Base-by-base conservation (phyloP, 2,329 filamentous ascomycete genomes). In the Fusarium sp. region DNA sequence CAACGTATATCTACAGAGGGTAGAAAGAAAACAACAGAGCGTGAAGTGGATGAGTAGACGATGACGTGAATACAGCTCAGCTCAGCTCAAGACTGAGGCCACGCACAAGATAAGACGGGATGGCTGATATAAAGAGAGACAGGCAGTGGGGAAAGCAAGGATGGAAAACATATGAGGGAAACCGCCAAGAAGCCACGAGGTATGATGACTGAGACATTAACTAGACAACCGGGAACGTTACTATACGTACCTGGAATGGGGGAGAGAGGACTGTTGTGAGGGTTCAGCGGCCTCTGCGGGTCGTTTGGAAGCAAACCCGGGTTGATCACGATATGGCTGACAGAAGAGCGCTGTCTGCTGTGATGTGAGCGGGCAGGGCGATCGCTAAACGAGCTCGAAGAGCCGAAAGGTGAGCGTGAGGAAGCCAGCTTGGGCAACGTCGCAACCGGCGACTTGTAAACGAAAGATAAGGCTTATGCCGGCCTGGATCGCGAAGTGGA, bases 211-310 rank as follows among this genome's bases (percentile, higher is more conserved):
- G 60, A 74, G 71, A 73, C 71, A 73, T 62, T 49, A 46, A 44
- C 58, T 33, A 47, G 64, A 50, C 61, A 54, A 62, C 26, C 39
- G 24, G 41, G 46, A 52, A 39, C 39, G 44, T 55, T 35, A 43
- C 47, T 35, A 26, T 45, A 83, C 84, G 76, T 86, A 85, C 86
- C 86, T 73, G 85, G 83, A 71, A 89, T 84, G 33, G 87, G 83
- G 63, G 86, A 84, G 54, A 89, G 80, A 62, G 72, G 68, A 41
- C 58, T 49, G 63, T 56, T 69, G 35, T 63, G 62, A 67, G 68
- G 68, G 47, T 74, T 74, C 53, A 75, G 75, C 52, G 74, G 69
- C 40, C 68, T 70, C 33, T 73, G 72, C 47, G 75, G 62, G 52
- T 77, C 69, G 56, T 79, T 76, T 35, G 75, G 70, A 37, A 80